Evolutionary conservation across 2,329 filamentous ascomycete genomes (phyloP).

Genomic region (Amauroascus niger): DNA sequence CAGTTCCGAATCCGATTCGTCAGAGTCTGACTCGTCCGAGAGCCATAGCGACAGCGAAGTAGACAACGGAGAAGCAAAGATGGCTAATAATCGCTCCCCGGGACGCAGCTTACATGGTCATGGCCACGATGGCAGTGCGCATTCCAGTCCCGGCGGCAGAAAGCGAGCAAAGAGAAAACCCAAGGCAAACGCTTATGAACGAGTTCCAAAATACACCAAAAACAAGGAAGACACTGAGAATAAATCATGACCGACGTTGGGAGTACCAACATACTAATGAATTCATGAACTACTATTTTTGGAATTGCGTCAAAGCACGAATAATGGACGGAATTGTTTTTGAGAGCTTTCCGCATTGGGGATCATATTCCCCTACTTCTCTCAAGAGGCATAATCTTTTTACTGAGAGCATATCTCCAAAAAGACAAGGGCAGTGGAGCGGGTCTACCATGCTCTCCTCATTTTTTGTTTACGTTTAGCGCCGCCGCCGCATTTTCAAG

Average conservation of each 20-base stretch:
- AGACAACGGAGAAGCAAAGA: constrained; percentile 23
- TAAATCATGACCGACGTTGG: not conserved
- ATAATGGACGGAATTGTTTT: too few species aligned
- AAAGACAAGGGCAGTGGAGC: too few species aligned
- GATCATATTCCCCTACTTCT: too few species aligned
- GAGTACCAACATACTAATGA: not conserved
- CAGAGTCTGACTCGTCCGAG: constrained; percentile 47
- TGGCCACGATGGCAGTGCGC: constrained; percentile 11
- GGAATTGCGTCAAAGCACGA: too few species aligned
- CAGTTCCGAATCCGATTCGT: constrained; percentile 45
- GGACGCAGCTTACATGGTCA: constrained; percentile 11
- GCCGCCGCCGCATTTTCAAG: too few species aligned
- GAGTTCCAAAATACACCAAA: constrained; percentile 29
- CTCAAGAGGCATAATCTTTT: not conserved
- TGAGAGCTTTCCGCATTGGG: too few species aligned
- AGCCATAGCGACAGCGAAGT: constrained; percentile 38
- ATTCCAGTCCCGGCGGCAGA: constrained; percentile 2
- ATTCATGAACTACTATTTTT: not conserved
- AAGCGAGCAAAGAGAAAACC: constrained; percentile 23
- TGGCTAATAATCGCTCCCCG: constrained; percentile 12
- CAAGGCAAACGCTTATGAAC: constrained; percentile 40
- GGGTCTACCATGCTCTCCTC: too few species aligned
- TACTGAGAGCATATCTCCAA: too few species aligned
- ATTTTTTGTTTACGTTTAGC: too few species aligned
- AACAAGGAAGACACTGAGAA: not conserved